Base-by-base conservation (phyloP, 2,329 filamentous ascomycete genomes). In the Lojkania enalia region DNA sequence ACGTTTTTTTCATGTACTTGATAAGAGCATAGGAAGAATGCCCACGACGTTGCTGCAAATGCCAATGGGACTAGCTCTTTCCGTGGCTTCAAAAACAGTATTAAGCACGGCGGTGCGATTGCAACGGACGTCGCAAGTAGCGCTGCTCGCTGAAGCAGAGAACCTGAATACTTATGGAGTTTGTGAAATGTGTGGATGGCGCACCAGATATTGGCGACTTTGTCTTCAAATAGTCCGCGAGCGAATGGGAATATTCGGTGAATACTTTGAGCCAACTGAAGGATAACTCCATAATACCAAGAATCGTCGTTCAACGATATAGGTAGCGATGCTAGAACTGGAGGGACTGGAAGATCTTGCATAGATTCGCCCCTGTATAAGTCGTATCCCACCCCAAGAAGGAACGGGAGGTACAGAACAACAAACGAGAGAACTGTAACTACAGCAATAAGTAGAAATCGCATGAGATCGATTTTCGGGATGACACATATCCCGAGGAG, bases 1-100 rank as follows among this genome's bases (percentile, higher is more conserved):
- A 96, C 90, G 55, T 91, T 96, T 79, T 99, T 99, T 74, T 99
- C 94, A 62, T 99, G 94, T 0, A 99, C 95, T 66, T 99, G 94
- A 68, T 95, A 99, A 60, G 90, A 95, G 74, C 95, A 97, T 13
- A 99, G 77, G 69, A 97, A 99, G 76, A 99, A 99, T 0, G 87
- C 92, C 94, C 94, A 99, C 2, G 91, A 88, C 0, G 88, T 90
- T 1, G 87, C 80, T 1, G 91, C 86, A 46, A 97, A 82, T 0
- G 88, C 88, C 25, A 88, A 79, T 1, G 90, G 90, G 12, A 97
- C 73, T 3, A 94, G 77, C 31, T 85, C 81, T 58, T 86, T 91
- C 36, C 82, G 81, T 0, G 94, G 94, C 38, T 84, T 84, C 43
- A 90, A 66, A 65, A 96, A 88, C 20, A 97, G 78, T 38, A 96